Percentiles rank a stretch among this genome's conserved stretches.
phyloP scores from a whole-genome alignment of 106 monocot genomes.

The Xerophyta viscosa region DNA sequence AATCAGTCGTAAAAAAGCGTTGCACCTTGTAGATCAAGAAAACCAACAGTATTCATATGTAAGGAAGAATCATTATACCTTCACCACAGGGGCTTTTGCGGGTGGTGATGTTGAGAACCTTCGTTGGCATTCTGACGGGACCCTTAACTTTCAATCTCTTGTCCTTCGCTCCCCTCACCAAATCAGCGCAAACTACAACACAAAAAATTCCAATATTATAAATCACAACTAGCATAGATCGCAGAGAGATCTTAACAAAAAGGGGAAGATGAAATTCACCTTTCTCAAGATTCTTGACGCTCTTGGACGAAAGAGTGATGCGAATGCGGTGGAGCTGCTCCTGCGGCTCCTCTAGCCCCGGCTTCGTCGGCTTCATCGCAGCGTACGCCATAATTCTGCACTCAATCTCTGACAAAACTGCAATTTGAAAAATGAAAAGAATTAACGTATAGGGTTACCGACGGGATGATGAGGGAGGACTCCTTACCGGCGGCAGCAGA shows the following conservation, averaged over 20 bases:
- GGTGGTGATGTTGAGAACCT: slow-evolving; percentile 61
- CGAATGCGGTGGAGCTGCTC: slow-evolving; percentile 69
- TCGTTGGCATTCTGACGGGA: slow-evolving; percentile 68
- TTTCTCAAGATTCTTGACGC: slow-evolving; percentile 87
- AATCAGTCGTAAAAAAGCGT: no score
- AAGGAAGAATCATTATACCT: slow-evolving; percentile 23
- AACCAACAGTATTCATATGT: background rate
- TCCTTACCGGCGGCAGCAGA: no score
- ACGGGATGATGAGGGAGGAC: background rate
- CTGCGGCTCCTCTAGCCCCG: slow-evolving; percentile 49
- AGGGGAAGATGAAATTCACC: slow-evolving; percentile 20
- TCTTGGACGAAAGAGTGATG: slow-evolving; percentile 83
- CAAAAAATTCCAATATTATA: no score
- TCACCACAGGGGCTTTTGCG: slow-evolving; percentile 65
- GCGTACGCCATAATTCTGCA: slow-evolving; percentile 33
- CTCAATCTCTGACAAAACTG: background rate
- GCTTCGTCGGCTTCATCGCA: slow-evolving; percentile 57
- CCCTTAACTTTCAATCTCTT: slow-evolving; percentile 54
- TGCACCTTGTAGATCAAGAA: no score
- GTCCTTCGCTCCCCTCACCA: slow-evolving; percentile 64
- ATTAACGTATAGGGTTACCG: background rate
- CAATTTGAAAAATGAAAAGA: no score
- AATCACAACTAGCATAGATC: background rate
- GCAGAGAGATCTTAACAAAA: background rate
- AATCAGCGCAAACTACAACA: slow-evolving; percentile 52